Percentiles rank a stretch among this genome's conserved stretches.
phyloP scores from a whole-genome alignment of 2,329 filamentous ascomycete genomes.

The Chrysoporthe deuterocubensis region DNA sequence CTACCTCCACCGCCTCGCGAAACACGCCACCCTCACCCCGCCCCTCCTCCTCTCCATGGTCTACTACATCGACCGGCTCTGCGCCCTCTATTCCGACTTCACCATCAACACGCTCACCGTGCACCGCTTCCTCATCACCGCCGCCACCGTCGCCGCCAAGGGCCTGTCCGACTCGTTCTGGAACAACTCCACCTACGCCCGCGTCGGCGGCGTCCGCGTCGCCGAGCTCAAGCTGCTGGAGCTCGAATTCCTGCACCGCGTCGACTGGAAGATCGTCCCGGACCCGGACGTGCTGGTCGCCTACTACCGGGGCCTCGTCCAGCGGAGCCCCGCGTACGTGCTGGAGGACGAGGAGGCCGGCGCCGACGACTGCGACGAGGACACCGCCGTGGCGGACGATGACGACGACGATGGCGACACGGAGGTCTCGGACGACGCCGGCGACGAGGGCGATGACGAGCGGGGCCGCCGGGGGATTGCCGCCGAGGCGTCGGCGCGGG shows the following conservation, averaged over 20 bases:
- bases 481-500: neutral
- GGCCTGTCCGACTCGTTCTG: conserved; percentile 96
- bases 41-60: conserved; percentile 98
- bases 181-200: conserved; percentile 96
- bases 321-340: conserved; percentile 60
- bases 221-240: conserved; percentile 89
- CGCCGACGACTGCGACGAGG: conserved; percentile 39
- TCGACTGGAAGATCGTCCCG: conserved; percentile 97
- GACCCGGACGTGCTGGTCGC: conserved; percentile 91
- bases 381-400: conserved; percentile 39
- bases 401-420: conserved; percentile 31
- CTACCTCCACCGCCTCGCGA: conserved; percentile 89
- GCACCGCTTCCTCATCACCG: conserved; percentile 94
- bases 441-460: neutral
- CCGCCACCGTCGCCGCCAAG: conserved; percentile 93
- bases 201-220: conserved; percentile 89
- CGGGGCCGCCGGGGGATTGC: neutral
- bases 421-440: conserved; percentile 1
- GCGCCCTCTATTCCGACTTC: conserved; percentile 89
- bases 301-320: conserved; percentile 88
- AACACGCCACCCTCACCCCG: conserved; percentile 90
- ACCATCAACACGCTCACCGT: conserved; percentile 96
- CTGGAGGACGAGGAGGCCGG: conserved; percentile 43
- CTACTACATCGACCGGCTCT: conserved; percentile 96
- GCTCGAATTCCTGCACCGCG: conserved; percentile 87